A percentile compares a stretch with the other conserved stretches of the same genome.
Conservation (phyloP, 23 red algal genomes). For the Gracilaria gracilis region DNA sequence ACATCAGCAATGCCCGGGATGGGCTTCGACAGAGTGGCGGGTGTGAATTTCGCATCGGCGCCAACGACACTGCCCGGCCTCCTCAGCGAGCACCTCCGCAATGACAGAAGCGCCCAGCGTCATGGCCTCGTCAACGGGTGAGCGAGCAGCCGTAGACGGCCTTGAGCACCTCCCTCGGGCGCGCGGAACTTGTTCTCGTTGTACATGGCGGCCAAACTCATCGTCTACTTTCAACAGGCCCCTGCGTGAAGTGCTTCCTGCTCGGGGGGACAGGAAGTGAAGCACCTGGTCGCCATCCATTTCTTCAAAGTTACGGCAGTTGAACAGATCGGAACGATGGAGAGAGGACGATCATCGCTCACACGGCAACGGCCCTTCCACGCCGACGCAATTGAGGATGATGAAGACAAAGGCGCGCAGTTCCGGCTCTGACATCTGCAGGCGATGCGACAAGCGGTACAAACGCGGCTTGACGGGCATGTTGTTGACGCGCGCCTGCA, state of each 20-base stretch:
- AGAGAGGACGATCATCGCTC: too few relatives aligned
- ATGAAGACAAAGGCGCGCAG: conserved; percentile 72
- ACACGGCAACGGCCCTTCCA: too few relatives aligned
- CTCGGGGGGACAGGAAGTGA: too few relatives aligned
- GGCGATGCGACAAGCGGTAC: conserved; percentile 53
- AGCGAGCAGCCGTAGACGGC: conserved; percentile 62
- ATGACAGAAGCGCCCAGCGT: conserved; percentile 55
- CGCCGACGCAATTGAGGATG: conserved; percentile 65
- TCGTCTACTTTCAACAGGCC: too few relatives aligned
- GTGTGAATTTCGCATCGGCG: conserved; percentile 8
- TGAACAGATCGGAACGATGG: too few relatives aligned
- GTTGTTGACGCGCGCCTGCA: conserved; percentile 18
- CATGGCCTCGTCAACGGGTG: conserved; percentile 71
- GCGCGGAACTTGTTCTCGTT: too few relatives aligned
- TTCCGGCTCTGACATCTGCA: conserved; percentile 11
- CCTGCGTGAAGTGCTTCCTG: too few relatives aligned
- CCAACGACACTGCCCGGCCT: conserved; percentile 47
- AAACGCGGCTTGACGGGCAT: conserved; percentile 61
- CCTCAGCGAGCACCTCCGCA: conserved; percentile 52
- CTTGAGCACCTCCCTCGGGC: too few relatives aligned
- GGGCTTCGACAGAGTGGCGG: conserved; percentile 12
- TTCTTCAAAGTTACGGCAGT: too few relatives aligned
- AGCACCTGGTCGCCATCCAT: too few relatives aligned
- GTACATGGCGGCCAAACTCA: too few relatives aligned
- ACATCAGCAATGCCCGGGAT: too few relatives aligned